These are phyloP conservation scores for Vitellaria paradoxa DNA, from an alignment of 179 eudicot genomes.

Conservation along the genomic window DNA sequence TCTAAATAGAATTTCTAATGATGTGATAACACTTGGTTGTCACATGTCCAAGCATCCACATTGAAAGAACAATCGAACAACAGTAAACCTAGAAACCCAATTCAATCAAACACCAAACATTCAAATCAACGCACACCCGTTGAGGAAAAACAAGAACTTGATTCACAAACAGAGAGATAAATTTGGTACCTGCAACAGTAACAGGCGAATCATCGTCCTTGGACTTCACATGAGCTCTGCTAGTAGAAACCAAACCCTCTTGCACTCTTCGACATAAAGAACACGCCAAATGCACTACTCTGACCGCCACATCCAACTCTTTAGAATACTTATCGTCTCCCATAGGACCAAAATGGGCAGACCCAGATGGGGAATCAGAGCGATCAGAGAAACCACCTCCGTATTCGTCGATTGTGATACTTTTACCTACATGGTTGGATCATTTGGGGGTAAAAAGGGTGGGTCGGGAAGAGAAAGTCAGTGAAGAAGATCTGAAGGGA, in stretches of 20 bases:
- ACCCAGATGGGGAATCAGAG: slow-evolving; percentile 18
- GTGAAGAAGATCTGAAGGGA: not conserved
- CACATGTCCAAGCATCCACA: slow-evolving; percentile 1
- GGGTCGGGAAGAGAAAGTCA: not conserved
- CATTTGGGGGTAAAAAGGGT: not conserved
- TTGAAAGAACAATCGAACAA: not conserved
- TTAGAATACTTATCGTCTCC: slow-evolving; percentile 32
- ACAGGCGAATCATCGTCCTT: slow-evolving; percentile 91
- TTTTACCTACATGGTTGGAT: not conserved
- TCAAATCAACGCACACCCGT: not conserved
- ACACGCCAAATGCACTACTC: slow-evolving; percentile 88
- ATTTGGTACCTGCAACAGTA: slow-evolving; percentile 71
- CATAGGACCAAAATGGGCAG: slow-evolving; percentile 19
- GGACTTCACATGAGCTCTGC: slow-evolving; percentile 45
- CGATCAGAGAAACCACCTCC: not conserved
- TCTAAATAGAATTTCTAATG: not conserved
- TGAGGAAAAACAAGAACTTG: slow-evolving; percentile 7
- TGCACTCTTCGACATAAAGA: slow-evolving; percentile 69
- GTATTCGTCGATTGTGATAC: not conserved
- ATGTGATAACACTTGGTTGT: not conserved
- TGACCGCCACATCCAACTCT: slow-evolving; percentile 81
- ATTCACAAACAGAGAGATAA: not conserved
- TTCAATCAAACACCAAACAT: slow-evolving; percentile 1
- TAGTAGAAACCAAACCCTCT: slow-evolving; percentile 38
- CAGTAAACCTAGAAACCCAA: not conserved